Percentiles rank a stretch among this genome's conserved stretches.
These are phyloP conservation scores for Malania oleifera DNA, from an alignment of 164 flowering plant species.

Conservation along the genomic window DNA sequence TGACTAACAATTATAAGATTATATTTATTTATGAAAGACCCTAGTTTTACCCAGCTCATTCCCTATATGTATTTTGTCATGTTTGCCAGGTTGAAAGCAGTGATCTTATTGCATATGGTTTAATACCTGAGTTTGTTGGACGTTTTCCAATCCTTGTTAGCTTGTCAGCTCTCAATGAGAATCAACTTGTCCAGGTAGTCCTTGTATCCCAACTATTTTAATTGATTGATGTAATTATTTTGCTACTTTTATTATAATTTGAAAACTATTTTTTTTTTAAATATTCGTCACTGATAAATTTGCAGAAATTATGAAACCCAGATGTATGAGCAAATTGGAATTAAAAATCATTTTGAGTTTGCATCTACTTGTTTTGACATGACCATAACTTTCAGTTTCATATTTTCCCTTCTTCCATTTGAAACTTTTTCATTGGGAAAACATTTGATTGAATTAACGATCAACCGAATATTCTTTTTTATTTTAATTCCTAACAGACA, in stretches of 20 bases:
- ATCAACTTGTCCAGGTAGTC: slow-evolving; percentile 74
- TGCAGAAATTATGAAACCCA: no score
- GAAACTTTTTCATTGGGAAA: background rate
- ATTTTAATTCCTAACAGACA: background rate
- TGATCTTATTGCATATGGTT: slow-evolving; percentile 81
- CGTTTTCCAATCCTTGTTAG: slow-evolving; percentile 81
- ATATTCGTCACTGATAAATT: no score
- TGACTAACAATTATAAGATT: slow-evolving; percentile 11
- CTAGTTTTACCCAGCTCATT: background rate
- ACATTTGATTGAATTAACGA: background rate
- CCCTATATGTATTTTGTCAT: background rate
- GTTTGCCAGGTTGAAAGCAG: slow-evolving; percentile 73
- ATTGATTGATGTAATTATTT: no score
- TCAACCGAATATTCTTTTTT: background rate
- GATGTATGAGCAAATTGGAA: no score
- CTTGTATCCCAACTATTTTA: background rate
- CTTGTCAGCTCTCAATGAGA: slow-evolving; percentile 66
- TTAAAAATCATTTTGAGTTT: no score
- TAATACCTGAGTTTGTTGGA: slow-evolving; percentile 90
- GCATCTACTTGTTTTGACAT: no score
- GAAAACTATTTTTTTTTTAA: no score
- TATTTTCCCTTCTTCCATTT: background rate
- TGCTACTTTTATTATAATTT: no score
- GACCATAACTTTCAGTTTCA: no score
- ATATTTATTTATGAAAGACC: background rate